Evolutionary conservation across 2,329 filamentous ascomycete genomes (phyloP).

Genomic region (Arthrocladium fulminans): DNA sequence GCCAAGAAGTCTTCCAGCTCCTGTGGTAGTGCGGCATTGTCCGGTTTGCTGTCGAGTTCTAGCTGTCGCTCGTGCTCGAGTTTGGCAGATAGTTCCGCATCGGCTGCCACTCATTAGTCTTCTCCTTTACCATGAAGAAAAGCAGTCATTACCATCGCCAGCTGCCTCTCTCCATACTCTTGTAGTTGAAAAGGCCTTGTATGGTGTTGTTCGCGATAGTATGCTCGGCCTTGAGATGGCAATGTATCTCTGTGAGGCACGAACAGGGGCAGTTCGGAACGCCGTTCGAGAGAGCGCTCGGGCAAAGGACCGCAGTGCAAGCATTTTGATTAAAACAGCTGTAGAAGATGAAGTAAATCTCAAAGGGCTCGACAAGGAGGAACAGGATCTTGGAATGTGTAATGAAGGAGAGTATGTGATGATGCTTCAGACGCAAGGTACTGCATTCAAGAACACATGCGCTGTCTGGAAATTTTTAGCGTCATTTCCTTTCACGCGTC

Average conservation of each 20-base stretch:
- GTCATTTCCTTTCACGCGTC: neutral
- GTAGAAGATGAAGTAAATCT: neutral
- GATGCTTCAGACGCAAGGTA: neutral
- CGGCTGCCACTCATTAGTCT: constrained; percentile 37
- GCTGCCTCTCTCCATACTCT: constrained; percentile 34
- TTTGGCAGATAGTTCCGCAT: constrained; percentile 77
- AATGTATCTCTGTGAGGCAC: constrained; percentile 19
- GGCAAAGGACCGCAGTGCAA: constrained; percentile 57
- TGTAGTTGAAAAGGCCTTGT: constrained; percentile 38
- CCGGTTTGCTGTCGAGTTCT: constrained; percentile 66
- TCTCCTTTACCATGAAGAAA: neutral
- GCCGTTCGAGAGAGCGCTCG: constrained; percentile 59
- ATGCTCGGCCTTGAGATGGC: constrained; percentile 5
- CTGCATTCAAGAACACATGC: neutral
- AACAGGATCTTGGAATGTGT: no score
- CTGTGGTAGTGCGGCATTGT: constrained; percentile 60
- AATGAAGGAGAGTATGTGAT: neutral
- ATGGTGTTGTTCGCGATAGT: neutral
- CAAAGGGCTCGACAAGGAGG: constrained; percentile 13
- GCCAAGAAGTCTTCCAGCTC: constrained; percentile 82
- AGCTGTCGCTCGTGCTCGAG: constrained; percentile 74
- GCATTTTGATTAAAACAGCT: constrained; percentile 45
- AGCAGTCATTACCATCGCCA: constrained; percentile 36
- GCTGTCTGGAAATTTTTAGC: neutral
- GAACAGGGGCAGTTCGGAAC: constrained; percentile 48